Base-by-base conservation (phyloP, 805 yeast genomes). In the Maudiozyma pseudohumilis region DNA sequence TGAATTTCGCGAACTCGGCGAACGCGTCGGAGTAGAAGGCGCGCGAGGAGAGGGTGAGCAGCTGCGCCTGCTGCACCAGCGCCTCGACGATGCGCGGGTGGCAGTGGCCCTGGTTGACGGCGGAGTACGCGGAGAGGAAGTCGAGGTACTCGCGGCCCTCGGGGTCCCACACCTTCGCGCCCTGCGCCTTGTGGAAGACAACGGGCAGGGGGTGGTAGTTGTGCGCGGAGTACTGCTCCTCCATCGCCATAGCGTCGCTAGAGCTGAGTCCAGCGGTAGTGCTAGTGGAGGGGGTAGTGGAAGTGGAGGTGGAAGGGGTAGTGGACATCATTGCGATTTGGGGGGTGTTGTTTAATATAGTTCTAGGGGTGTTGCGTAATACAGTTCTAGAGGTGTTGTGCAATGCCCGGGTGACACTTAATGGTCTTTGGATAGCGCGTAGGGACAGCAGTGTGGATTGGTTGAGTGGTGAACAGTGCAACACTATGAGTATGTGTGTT, bases 91-190 rank as follows among this genome's bases (percentile, higher is more conserved):
- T 88, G 61, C 83, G 78, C 40, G 97, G 96, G 60, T 89, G 97
- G 60, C 96, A 88, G 61, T 89, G 97, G 42, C 97, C 97, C 64
- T 89, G 96, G 68, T 89, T 89, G 24, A 89, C 96, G 5, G 97
- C 97, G 20, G 96, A 86, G 64, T 89, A 89, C 10, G 96, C 96
- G 13, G 94, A 81, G 43, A 89, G 66, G 56, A 89, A 89, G 62
- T 89, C 97, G 47, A 89, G 67, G 62, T 88, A 89, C 59, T 87
- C 88, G 28, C 80, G 84, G 47, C 96, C 96, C 64, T 89, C 97
- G 6, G 96, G 96, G 60, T 89, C 97, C 96, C 96, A 89, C 17
- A 89, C 96, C 47, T 84, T 80, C 20, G 96, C 95, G 35, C 97
- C 97, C 42, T 60, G 47, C 12, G 95, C 97, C 53, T 71, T 77